phyloP scores from a whole-genome alignment of 106 monocot genomes.

The Alisma plantagoaquatica region DNA sequence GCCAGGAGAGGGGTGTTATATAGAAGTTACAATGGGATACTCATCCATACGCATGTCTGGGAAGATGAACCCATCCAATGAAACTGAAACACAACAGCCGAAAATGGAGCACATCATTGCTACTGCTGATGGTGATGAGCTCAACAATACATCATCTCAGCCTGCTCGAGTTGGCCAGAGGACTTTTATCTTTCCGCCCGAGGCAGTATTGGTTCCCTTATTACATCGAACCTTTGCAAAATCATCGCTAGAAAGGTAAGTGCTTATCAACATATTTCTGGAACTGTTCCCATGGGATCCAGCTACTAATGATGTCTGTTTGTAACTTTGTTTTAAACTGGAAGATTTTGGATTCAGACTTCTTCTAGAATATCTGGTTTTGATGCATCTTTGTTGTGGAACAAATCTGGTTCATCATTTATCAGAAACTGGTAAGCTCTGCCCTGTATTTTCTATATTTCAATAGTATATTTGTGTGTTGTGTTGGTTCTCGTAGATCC shows the following conservation, averaged over 20 bases:
- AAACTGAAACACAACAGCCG: no score
- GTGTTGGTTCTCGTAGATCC: background rate
- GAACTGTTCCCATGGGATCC: no score
- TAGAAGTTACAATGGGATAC: slow-evolving; percentile 75
- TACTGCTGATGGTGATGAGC: slow-evolving; percentile 24
- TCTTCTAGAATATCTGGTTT: slow-evolving; percentile 24
- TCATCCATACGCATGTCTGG: no score
- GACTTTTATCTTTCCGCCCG: slow-evolving; percentile 79
- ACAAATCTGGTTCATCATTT: slow-evolving; percentile 36
- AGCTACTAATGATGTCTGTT: no score
- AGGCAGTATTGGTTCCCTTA: slow-evolving; percentile 62
- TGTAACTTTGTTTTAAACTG: no score
- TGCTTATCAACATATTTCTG: background rate
- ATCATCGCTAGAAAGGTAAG: slow-evolving; percentile 69
- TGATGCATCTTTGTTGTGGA: slow-evolving; percentile 58
- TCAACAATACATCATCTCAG: slow-evolving; percentile 26
- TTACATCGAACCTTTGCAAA: slow-evolving; percentile 63
- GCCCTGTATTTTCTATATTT: background rate
- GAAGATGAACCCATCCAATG: no score
- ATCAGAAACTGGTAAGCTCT: slow-evolving; percentile 47
- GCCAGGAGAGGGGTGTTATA: slow-evolving; percentile 56
- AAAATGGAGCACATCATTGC: slow-evolving; percentile 18
- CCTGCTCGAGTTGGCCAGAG: slow-evolving; percentile 48
- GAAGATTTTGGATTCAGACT: slow-evolving; percentile 46
- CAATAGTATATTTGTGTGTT: background rate